Evolutionary conservation across 805 yeast genomes (phyloP).

Genomic region (Monosporozyma siamensis): DNA sequence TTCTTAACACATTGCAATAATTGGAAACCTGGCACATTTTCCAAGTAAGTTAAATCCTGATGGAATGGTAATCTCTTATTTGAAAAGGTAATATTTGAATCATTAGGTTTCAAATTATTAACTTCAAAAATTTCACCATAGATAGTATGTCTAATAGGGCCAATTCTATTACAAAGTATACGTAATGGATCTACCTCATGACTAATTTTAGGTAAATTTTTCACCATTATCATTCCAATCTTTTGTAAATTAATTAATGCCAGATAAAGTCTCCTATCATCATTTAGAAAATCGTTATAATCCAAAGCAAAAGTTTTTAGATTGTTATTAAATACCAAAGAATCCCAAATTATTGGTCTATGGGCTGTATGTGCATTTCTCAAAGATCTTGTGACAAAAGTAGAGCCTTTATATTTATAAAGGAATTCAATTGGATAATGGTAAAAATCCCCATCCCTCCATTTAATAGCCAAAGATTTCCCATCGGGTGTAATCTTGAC

Average conservation of each 20-base stretch:
- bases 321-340: constrained; percentile 15
- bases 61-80: constrained; percentile 57
- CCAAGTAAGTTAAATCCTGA: constrained; percentile 69
- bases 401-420: constrained; percentile 34
- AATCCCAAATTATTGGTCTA: constrained; percentile 38
- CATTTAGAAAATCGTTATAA: constrained; percentile 35
- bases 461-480: constrained; percentile 34
- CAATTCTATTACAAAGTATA: constrained; percentile 45
- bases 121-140: constrained; percentile 69
- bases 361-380: constrained; percentile 24
- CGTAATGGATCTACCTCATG: constrained; percentile 28
- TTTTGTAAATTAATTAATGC: constrained; percentile 40
- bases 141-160: constrained; percentile 61
- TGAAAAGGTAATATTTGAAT: constrained; percentile 65
- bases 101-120: constrained; percentile 36
- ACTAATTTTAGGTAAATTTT: constrained; percentile 40
- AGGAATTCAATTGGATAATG: constrained; percentile 41
- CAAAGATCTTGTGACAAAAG: constrained; percentile 21
- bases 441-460: constrained; percentile 40
- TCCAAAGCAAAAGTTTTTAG: constrained; percentile 22
- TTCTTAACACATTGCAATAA: constrained; percentile 43
- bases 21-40: constrained; percentile 76
- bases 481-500: constrained; percentile 30
- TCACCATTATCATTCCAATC: constrained; percentile 49
- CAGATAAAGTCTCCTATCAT: constrained; percentile 30